phyloP scores from a whole-genome alignment of 805 yeast genomes.

The Starmerella cellae region DNA sequence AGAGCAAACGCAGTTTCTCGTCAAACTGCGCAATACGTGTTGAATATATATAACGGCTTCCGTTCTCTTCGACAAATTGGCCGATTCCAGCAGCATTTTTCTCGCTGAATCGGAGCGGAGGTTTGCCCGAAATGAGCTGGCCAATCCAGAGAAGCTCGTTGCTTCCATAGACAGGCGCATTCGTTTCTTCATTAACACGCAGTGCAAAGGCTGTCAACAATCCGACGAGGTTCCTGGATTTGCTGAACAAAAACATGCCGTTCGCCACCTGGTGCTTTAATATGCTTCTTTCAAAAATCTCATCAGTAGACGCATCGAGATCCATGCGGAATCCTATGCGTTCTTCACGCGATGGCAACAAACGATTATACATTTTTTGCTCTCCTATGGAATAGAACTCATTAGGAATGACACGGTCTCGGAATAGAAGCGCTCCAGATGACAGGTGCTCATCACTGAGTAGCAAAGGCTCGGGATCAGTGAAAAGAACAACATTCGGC shows the following conservation, averaged over 20 bases:
- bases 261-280: slow-evolving; percentile 3
- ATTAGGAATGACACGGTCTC: slow-evolving; percentile 4
- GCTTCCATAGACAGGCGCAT: slow-evolving; percentile 4
- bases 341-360: slow-evolving; percentile 1
- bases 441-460: background rate
- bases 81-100: slow-evolving; percentile 5
- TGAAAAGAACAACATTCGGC: slow-evolving; percentile 4
- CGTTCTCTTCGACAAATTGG: background rate
- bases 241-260: slow-evolving; percentile 3
- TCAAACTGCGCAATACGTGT: slow-evolving; percentile 6
- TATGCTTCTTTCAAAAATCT: background rate
- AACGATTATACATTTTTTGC: background rate
- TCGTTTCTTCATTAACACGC: slow-evolving; percentile 1
- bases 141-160: slow-evolving; percentile 12
- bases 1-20: background rate
- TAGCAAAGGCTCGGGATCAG: background rate
- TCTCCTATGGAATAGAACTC: background rate
- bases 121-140: slow-evolving; percentile 6
- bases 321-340: background rate
- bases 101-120: background rate
- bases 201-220: slow-evolving; percentile 1
- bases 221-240: slow-evolving; percentile 2
- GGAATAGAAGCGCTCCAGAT: slow-evolving; percentile 2
- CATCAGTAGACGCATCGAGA: background rate
- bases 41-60: background rate